Conservation (phyloP, 2,329 filamentous ascomycete species). For the Cercospora sojina region DNA sequence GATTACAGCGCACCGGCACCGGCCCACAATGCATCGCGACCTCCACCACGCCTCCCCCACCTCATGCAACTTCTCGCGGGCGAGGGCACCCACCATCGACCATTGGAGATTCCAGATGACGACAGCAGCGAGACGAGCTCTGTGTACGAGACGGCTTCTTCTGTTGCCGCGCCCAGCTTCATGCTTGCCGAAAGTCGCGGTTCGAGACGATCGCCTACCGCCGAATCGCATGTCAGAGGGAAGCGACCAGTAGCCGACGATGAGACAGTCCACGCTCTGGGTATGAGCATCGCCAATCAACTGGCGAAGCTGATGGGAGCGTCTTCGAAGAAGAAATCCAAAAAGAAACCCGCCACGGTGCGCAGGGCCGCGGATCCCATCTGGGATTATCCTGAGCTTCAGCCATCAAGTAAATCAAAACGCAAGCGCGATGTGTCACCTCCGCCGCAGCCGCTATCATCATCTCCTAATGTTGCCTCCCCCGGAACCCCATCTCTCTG, state of each 20-base stretch:
- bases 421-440: slow-evolving; percentile 21
- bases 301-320: slow-evolving; percentile 35
- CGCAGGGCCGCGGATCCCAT: slow-evolving; percentile 25
- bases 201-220: slow-evolving; percentile 5
- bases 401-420: slow-evolving; percentile 8
- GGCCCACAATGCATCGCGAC: neutral
- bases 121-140: slow-evolving; percentile 6
- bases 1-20: neutral
- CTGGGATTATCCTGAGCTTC: slow-evolving; percentile 33
- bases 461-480: slow-evolving; percentile 19
- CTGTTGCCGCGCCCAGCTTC: neutral
- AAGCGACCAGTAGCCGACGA: slow-evolving; percentile 24
- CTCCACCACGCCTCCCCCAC: slow-evolving; percentile 19
- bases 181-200: neutral
- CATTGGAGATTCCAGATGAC: slow-evolving; percentile 9
- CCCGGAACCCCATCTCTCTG: slow-evolving; percentile 25
- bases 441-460: slow-evolving; percentile 2
- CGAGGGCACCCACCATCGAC: slow-evolving; percentile 11
- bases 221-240: neutral
- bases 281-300: slow-evolving; percentile 39
- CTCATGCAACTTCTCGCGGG: slow-evolving; percentile 25
- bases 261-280: slow-evolving; percentile 36
- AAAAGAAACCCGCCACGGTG: slow-evolving; percentile 9
- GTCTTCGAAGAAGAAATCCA: slow-evolving; percentile 19
- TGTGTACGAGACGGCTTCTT: neutral